Conservation (phyloP, 148 eudicot species). For the Vaccinium corymbosum region DNA sequence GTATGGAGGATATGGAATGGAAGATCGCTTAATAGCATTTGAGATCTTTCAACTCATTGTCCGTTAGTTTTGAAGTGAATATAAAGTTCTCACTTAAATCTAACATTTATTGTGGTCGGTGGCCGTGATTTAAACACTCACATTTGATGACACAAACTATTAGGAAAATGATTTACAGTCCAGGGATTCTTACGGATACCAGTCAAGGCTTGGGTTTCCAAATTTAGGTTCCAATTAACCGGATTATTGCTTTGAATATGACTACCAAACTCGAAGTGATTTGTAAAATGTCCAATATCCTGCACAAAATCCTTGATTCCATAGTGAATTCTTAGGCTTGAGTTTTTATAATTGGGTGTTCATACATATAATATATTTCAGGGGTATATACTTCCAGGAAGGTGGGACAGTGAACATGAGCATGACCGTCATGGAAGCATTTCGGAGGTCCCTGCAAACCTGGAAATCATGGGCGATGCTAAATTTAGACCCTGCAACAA, state of each 20-base stretch:
- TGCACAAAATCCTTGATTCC: not conserved
- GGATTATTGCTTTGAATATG: not conserved
- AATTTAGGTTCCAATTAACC: too few relatives aligned
- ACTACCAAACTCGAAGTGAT: not conserved
- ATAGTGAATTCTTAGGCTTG: not conserved
- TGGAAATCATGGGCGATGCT: constrained; percentile 52
- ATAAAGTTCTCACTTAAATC: too few relatives aligned
- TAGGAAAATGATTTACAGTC: too few relatives aligned
- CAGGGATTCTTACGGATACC: too few relatives aligned
- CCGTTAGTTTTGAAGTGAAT: too few relatives aligned
- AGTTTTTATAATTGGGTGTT: not conserved
- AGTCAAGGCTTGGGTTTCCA: too few relatives aligned
- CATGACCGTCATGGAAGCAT: constrained; percentile 73
- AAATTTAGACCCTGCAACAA: constrained; percentile 38
- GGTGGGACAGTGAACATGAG: constrained; percentile 53
- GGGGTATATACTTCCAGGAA: constrained; percentile 73
- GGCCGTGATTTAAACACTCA: too few relatives aligned
- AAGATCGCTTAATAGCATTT: too few relatives aligned
- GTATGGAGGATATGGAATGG: too few relatives aligned
- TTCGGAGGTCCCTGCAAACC: constrained; percentile 51
- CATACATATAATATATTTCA: constrained; percentile 21
- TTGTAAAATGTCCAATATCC: not conserved
- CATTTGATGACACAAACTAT: too few relatives aligned
- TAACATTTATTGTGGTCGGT: too few relatives aligned
- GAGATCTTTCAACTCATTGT: too few relatives aligned